Evolutionary conservation across 345 rosid genomes (phyloP).

Genomic region (Turritis glabra): DNA sequence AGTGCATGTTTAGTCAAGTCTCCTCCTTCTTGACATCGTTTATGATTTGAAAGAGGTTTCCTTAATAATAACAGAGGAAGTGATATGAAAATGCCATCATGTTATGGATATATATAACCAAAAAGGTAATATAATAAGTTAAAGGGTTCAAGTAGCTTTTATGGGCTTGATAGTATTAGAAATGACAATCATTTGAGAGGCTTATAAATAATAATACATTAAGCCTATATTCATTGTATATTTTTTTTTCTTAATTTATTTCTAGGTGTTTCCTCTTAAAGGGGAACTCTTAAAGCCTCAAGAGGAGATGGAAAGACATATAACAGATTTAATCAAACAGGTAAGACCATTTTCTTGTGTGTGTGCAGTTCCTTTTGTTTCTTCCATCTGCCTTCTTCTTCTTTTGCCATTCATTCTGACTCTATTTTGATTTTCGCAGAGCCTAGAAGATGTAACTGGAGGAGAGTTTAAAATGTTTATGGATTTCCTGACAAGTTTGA

Average conservation of each 20-base stretch:
- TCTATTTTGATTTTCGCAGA: conserved; percentile 46
- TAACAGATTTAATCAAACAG: conserved; percentile 89
- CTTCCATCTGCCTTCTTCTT: conserved; percentile 9
- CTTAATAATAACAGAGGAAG: not conserved
- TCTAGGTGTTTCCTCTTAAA: conserved; percentile 88
- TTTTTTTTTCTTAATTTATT: not conserved
- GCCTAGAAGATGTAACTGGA: conserved; percentile 96
- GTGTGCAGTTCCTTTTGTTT: not conserved
- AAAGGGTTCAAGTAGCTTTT: not conserved
- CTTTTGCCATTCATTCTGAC: conserved; percentile 2
- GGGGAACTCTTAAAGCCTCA: conserved; percentile 90
- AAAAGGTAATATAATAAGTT: not conserved
- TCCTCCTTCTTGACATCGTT: not conserved
- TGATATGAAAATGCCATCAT: not conserved
- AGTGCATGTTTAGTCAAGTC: conserved; percentile 1
- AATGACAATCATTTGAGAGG: not conserved
- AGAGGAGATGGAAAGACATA: conserved; percentile 95
- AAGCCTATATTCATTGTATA: conserved; percentile 3
- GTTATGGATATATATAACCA: not conserved
- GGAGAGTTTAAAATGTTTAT: conserved; percentile 97
- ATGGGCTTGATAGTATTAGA: not conserved
- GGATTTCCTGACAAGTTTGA: conserved; percentile 90
- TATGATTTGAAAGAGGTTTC: not conserved
- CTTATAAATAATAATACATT: conserved; percentile 14
- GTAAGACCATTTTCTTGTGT: conserved; percentile 37